phyloP scores from a whole-genome alignment of 2,329 filamentous ascomycete species.

The Pseudogymnoascus sp. region DNA sequence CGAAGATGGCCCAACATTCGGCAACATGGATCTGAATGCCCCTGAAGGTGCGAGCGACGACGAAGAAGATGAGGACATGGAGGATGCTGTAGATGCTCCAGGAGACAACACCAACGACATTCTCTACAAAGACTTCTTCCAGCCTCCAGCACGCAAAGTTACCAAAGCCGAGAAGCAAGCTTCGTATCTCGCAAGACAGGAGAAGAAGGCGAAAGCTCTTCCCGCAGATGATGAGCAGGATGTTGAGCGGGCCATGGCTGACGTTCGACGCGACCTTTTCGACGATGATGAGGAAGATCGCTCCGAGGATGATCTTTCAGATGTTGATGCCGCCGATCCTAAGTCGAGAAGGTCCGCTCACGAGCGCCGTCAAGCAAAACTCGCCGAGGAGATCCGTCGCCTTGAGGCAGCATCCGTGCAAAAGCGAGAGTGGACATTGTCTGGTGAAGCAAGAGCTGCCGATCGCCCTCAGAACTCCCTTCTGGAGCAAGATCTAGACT shows the following conservation, averaged over 20 bases:
- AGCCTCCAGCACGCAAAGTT: conserved; percentile 68
- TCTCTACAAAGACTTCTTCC: conserved; percentile 90
- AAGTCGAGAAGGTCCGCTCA: conserved; percentile 74
- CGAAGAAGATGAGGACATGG: conserved; percentile 44
- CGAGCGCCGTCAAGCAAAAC: conserved; percentile 76
- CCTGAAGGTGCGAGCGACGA: conserved; percentile 62
- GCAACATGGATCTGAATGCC: conserved; percentile 65
- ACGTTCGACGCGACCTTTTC: conserved; percentile 84
- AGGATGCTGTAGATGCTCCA: conserved; percentile 47
- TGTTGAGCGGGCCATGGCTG: conserved; percentile 73
- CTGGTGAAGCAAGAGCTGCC: conserved; percentile 75
- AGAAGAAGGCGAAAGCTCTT: conserved; percentile 34
- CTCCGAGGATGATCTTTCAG: conserved; percentile 56
- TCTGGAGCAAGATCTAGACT: conserved; percentile 89
- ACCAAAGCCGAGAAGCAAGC: conserved; percentile 43
- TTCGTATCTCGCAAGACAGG: conserved; percentile 31
- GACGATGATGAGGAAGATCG: conserved; percentile 64
- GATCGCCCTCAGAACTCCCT: conserved; percentile 87
- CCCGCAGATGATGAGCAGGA: conserved; percentile 52
- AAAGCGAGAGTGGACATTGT: conserved; percentile 83
- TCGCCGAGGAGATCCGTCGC: conserved; percentile 82
- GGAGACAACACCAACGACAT: conserved; percentile 75
- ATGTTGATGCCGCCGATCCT: conserved; percentile 60
- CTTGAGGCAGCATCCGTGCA: conserved; percentile 84
- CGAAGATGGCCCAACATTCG: conserved; percentile 77